Evolutionary conservation across 208 protist species (phyloP), one percentile per base, ranked within the genome.

Genomic region (Crithidia bombi): DNA sequence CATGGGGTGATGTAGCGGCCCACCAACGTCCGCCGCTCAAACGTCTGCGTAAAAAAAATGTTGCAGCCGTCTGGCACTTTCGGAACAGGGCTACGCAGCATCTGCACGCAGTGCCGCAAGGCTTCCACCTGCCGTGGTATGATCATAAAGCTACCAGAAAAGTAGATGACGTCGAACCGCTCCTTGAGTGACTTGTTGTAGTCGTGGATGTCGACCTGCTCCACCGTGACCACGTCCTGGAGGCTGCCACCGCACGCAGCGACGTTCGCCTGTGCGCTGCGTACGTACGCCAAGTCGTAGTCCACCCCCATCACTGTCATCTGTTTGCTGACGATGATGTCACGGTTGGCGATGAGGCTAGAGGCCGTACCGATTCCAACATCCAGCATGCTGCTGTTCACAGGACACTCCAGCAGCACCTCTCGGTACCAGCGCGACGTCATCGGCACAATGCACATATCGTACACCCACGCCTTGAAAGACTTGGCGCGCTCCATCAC

Each of bases 101-200:
- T 92, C 38, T 75, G 64, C 43, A 81, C 83, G 44, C 81, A 88
- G 73, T 87, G 79, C 51, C 56, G 62, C 38, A 96, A 69, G 23
- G 89, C 87, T 21, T 85, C 77, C 11, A 64, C 43, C 55, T 85
- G 58, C 15, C 84, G 66, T 11, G 83, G 83, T 39, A 93, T 85
- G 64, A 91, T 82, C 87, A 89, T 92, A 61, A 93, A 91, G 61
- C 83, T 91, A 26, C 87, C 87, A 15, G 85, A 93, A 49, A 96
- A 96, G 73, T 93, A 92, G 21, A 92, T 65, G 15, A 83, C 63
- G 69, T 93, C 89, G 62, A 86, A 94, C 57, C 70, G 78, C 39
- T 78, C 74, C 28, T 64, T 69, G 62, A 78, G 56, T 30, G 68
- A 64, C 36, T 65, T 75, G 55, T 89, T 84, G 75, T 81, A 93